Evolutionary conservation across 345 rosid genomes (phyloP), one percentile per base, ranked within the genome.

Genomic region (Dipteronia dyeriana): DNA sequence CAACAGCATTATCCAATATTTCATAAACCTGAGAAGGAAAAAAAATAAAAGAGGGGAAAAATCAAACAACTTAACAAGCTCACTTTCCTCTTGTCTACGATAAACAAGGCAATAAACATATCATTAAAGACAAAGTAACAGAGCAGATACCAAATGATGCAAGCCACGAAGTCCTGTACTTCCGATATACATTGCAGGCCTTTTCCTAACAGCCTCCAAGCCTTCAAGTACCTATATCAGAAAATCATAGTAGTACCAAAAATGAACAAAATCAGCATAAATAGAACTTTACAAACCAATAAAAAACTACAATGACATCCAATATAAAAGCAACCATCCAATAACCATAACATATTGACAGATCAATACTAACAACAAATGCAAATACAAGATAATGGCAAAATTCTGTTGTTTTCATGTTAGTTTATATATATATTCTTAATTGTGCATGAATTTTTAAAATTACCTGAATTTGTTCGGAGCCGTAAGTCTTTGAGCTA

Each of bases 131-230:
- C 65, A 70, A 72, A 69, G 67, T 22, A 76, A 51, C 16, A 62
- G 68, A 68, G 20, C 63, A 75, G 39, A 43, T 86, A 96, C 99
- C 97, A 96, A 79, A 86, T 96, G 99, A 76, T 96, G 99, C 93
- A 96, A 85, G 80, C 99, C 99, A 56, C 99, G 99, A 80, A 93
- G 80, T 64, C 99, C 99, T 1, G 99, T 96, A 78, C 98, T 96
- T 65, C 99, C 99, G 43, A 96, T 96, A 70, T 96, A 96, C 99
- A 96, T 96, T 51, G 97, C 99, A 4, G 99, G 99, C 80, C 99
- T 89, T 85, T 94, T 97, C 71, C 99, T 88, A 7, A 97, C 99
- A 65, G 99, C 97, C 62, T 97, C 99, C 49, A 97, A 85, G 9
- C 99, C 99, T 88, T 97, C 97, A 81, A 97, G 85, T 66, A 97